These are phyloP conservation scores for Podaxis mareebaensis DNA, from an alignment of 768 basidiomycete species.

Conservation along the genomic window DNA sequence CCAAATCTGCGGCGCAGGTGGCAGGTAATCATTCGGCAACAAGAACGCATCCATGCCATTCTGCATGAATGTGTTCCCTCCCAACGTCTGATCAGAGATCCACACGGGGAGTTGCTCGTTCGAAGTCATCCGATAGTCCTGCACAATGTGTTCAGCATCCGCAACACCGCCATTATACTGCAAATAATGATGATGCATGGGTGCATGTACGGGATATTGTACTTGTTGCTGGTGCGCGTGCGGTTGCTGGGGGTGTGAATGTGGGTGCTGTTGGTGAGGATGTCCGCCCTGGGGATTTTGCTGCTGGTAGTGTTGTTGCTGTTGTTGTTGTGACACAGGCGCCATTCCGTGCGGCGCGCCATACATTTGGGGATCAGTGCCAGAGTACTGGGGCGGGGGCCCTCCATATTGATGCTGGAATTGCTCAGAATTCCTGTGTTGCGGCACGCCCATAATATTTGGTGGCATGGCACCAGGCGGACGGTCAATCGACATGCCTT, in stretches of 20 bases:
- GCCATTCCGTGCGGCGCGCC: conserved; percentile 20
- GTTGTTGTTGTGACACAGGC: conserved; percentile 19
- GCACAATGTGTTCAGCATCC: conserved; percentile 72
- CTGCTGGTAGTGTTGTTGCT: conserved; percentile 27
- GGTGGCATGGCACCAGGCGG: conserved; percentile 27
- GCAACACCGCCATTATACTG: conserved; percentile 23
- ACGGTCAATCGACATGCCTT: conserved; percentile 47
- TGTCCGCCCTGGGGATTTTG: conserved; percentile 19
- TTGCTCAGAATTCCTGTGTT: conserved; percentile 45
- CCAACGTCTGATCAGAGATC: conserved; percentile 83
- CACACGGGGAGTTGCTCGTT: conserved; percentile 81
- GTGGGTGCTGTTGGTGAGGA: conserved; percentile 14
- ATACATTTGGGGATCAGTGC: conserved; percentile 32
- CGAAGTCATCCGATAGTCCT: conserved; percentile 69
- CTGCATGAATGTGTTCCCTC: conserved; percentile 73
- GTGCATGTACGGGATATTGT: conserved; percentile 24
- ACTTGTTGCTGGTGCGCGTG: conserved; percentile 28
- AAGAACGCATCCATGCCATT: conserved; percentile 87
- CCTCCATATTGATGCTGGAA: conserved; percentile 61
- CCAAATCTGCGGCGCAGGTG: conserved; percentile 76
- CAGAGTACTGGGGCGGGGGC: conserved; percentile 31
- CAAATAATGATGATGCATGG: conserved; percentile 20
- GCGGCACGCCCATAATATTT: conserved; percentile 29
- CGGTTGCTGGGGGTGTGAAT: conserved; percentile 17
- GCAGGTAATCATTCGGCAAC: conserved; percentile 72